Conservation (phyloP, 441 rosid genomes). For the Hura crepitans region DNA sequence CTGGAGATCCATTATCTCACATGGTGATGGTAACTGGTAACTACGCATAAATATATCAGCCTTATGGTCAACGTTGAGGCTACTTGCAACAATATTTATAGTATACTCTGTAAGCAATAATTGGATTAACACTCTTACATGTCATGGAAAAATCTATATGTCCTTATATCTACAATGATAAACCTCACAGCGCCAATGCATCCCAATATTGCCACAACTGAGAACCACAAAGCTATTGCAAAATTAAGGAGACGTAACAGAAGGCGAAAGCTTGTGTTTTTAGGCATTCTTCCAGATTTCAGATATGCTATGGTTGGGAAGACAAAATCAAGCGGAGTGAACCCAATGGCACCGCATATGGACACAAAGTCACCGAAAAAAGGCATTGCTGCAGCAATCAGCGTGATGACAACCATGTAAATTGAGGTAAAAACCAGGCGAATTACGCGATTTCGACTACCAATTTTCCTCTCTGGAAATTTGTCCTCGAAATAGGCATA, state of each 20-base stretch:
- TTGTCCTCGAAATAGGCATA: conserved; percentile 42
- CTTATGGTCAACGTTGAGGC: too few species aligned
- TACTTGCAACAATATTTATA: too few species aligned
- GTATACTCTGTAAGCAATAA: too few species aligned
- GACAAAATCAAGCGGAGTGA: conserved; percentile 53
- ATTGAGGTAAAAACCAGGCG: conserved; percentile 35
- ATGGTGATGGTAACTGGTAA: too few species aligned
- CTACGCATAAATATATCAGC: too few species aligned
- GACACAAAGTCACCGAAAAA: conserved; percentile 52
- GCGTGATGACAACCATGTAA: conserved; percentile 38
- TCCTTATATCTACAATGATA: conserved; percentile 36
- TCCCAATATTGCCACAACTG: conserved; percentile 41
- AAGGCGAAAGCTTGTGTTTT: conserved; percentile 16
- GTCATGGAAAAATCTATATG: conserved; percentile 44
- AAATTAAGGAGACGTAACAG: conserved; percentile 32
- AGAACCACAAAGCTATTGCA: conserved; percentile 42
- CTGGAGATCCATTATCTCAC: too few species aligned
- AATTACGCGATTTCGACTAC: conserved; percentile 12
- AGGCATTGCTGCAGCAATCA: conserved; percentile 43
- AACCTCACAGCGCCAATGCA: conserved; percentile 50
- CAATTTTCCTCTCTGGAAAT: neutral
- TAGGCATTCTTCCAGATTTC: conserved; percentile 43
- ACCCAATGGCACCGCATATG: conserved; percentile 50
- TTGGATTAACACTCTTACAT: too few species aligned
- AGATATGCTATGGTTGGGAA: conserved; percentile 46